These are phyloP conservation scores for Curvularia sp. DNA, from an alignment of 2,329 filamentous ascomycete genomes.

Conservation along the genomic window DNA sequence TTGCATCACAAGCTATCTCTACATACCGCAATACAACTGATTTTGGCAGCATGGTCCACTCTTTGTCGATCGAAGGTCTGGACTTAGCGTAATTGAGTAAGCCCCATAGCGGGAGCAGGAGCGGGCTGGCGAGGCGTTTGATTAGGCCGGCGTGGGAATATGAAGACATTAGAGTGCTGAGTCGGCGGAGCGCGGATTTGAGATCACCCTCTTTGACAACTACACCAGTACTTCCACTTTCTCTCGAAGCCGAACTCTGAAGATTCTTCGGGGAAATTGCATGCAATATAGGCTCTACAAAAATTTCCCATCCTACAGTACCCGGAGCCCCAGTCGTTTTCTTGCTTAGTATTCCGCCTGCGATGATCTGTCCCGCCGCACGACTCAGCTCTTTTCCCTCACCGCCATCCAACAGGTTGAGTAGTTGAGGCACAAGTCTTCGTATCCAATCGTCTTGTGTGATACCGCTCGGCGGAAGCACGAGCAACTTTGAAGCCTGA, in stretches of 20 bases:
- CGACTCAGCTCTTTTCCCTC: constrained; percentile 65
- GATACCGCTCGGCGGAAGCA: constrained; percentile 64
- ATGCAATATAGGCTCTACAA: constrained; percentile 65
- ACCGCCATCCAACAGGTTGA: constrained; percentile 67
- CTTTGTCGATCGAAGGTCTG: constrained; percentile 34
- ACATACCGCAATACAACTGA: constrained; percentile 57
- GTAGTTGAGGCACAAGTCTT: constrained; percentile 67
- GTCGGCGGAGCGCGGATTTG: constrained; percentile 60
- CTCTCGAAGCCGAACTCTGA: constrained; percentile 4
- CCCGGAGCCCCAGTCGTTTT: constrained; percentile 70
- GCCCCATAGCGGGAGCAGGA: constrained; percentile 70
- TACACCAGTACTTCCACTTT: constrained; percentile 53
- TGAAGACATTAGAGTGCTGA: constrained; percentile 65
- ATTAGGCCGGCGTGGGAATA: constrained; percentile 72
- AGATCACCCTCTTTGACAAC: constrained; percentile 61
- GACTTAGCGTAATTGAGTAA: constrained; percentile 62
- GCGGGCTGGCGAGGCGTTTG: constrained; percentile 65
- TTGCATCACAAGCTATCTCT: constrained; percentile 61
- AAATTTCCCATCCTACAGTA: constrained; percentile 66
- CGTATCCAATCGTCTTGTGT: constrained; percentile 66
- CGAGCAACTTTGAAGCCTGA: constrained; percentile 68
- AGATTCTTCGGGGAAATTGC: constrained; percentile 57
- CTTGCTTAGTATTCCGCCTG: constrained; percentile 71
- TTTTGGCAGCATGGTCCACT: constrained; percentile 36
- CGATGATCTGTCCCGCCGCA: constrained; percentile 68